Base-by-base conservation (phyloP, 495 filamentous ascomycete species). In the Penicillium pancosmium region DNA sequence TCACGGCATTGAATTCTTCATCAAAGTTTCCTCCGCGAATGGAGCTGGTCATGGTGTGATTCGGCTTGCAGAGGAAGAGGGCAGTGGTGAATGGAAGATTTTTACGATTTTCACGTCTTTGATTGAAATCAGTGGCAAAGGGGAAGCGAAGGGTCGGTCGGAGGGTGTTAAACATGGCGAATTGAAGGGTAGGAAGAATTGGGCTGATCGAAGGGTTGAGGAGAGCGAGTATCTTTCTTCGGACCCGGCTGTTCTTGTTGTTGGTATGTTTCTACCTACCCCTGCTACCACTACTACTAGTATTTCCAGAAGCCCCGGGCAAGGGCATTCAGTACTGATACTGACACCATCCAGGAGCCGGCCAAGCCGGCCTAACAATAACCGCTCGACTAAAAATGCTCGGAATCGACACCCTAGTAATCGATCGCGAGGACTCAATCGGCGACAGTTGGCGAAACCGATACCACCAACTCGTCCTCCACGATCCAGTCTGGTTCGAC, bases 371-470 rank as follows among this genome's bases (percentile, higher is more conserved):
- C 13, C 80, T 93, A 11, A 85, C 83, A 0, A 76, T 80, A 13
- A 80, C 82, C n/a, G 90, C 90, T 9, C 81, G 90, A 11, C 80
- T 93, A 19, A 87, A 91, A 66, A 84, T 88, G 79, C 80, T 93
- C n/a, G 70, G 78, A 27, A 73, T 94, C 9, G 68, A 83, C 23
- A 69, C 83, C 0, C 74, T 94, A 25, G 68, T 90, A 23, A 82
- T 93, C 58, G 91, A 94, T 65, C 70, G 73, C 18, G 87, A 87
- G 64, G 78, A 81, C 12, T 68, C 81, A 15, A 74, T 93, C 11
- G 91, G 91, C 9, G 90, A 92, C 65, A 91, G 85, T 70, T 94
- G 91, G 91, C 79, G 89, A 19, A 82, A 81, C n/a, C 75, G 91
- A 35, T 83, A 83, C 56, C 76, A 81, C 48, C 78, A 80, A 51